These are phyloP conservation scores for Soucietia sequanensis DNA, from an alignment of 805 yeast genomes.

Conservation along the genomic window DNA sequence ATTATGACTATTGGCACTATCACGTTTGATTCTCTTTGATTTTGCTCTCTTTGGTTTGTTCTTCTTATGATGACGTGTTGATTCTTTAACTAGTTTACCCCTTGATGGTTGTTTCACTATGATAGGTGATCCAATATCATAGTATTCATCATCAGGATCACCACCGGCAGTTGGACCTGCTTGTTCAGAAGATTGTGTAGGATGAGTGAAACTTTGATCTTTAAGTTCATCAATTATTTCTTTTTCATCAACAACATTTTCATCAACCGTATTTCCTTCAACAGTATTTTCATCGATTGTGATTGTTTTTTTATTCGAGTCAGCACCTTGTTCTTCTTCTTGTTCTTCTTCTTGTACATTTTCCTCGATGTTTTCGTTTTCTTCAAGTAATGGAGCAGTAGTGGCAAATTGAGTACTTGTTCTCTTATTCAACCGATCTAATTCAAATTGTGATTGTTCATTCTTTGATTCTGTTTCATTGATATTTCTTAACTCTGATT, in stretches of 20 bases:
- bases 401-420: background rate
- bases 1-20: slow-evolving; percentile 3
- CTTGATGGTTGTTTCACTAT: slow-evolving; percentile 28
- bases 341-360: background rate
- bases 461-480: background rate
- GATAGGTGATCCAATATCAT: slow-evolving; percentile 39
- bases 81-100: slow-evolving; percentile 33
- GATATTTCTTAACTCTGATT: background rate
- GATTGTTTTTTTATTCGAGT: too few species aligned
- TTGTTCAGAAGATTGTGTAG: background rate
- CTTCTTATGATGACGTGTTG: slow-evolving; percentile 21
- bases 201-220: slow-evolving; percentile 1
- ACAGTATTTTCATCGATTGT: too few species aligned
- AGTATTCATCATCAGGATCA: slow-evolving; percentile 27
- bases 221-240: background rate
- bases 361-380: too few species aligned
- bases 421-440: background rate
- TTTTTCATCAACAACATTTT: slow-evolving; percentile 1
- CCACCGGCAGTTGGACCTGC: slow-evolving; percentile 2
- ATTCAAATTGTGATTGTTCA: background rate
- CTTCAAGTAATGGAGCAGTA: background rate
- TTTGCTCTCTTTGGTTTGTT: slow-evolving; percentile 16
- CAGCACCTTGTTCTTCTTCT: background rate
- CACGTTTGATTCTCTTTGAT: slow-evolving; percentile 6
- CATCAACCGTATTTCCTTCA: background rate